Evolutionary conservation across 2,329 filamentous ascomycete species (phyloP).

Genomic region (Pestalotiopsis sp.): DNA sequence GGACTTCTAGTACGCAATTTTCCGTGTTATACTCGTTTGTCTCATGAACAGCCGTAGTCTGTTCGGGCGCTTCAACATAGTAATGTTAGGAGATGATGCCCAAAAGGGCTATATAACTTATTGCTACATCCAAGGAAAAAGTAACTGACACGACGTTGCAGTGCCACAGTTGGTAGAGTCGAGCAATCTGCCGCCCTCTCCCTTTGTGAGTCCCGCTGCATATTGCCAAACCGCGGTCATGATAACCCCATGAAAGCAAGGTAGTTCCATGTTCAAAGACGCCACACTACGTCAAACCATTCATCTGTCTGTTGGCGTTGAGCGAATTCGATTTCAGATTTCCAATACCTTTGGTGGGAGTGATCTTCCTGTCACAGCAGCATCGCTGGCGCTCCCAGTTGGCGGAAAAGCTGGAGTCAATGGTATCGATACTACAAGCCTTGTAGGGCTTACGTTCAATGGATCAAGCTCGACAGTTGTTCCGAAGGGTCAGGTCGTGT

Average conservation of each 20-base stretch:
- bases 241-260: conserved; percentile 28
- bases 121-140: no score
- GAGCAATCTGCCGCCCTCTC: conserved; percentile 60
- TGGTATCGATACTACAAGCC: conserved; percentile 52
- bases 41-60: no score
- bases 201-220: conserved; percentile 50
- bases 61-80: no score
- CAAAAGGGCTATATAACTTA: no score
- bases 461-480: conserved; percentile 53
- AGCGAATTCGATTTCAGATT: conserved; percentile 62
- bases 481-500: conserved; percentile 57
- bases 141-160: no score
- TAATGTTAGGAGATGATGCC: no score
- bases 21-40: no score
- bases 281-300: conserved; percentile 69
- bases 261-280: conserved; percentile 56
- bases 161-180: conserved; percentile 67
- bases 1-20: conserved; percentile 50
- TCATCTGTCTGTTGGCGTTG: conserved; percentile 58
- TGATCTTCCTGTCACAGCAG: conserved; percentile 61
- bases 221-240: neutral
- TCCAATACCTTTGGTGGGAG: conserved; percentile 67
- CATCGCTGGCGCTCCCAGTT: conserved; percentile 57
- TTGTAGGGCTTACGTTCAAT: conserved; percentile 61
- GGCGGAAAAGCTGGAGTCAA: conserved; percentile 56